These are phyloP conservation scores for Colletotrichum paranaense DNA, from an alignment of 2,329 filamentous ascomycete species.

Conservation along the genomic window DNA sequence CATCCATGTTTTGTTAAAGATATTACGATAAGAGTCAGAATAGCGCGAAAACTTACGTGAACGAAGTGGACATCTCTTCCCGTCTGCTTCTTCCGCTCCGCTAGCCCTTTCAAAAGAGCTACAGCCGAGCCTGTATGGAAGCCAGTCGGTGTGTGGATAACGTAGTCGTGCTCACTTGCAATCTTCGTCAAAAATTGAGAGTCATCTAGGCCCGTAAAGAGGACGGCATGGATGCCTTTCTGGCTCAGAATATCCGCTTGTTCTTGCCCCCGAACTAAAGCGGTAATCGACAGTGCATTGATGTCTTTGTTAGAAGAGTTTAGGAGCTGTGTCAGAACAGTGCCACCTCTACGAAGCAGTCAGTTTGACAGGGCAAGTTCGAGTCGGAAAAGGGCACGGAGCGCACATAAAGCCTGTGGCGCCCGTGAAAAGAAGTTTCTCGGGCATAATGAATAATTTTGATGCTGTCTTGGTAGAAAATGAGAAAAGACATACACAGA, in stretches of 20 bases:
- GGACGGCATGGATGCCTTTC: slow-evolving; percentile 28
- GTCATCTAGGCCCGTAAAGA: slow-evolving; percentile 38
- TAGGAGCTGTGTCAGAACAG: slow-evolving; percentile 39
- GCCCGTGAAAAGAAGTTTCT: slow-evolving; percentile 40
- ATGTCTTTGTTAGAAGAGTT: slow-evolving; percentile 37
- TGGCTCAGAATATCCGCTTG: slow-evolving; percentile 39
- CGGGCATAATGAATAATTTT: background rate
- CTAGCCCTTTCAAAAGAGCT: slow-evolving; percentile 56
- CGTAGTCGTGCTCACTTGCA: slow-evolving; percentile 45
- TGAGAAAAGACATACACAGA: too few relatives aligned
- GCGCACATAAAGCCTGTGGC: slow-evolving; percentile 43
- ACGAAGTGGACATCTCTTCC: slow-evolving; percentile 51
- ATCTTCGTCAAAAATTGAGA: slow-evolving; percentile 34
- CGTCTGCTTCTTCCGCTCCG: slow-evolving; percentile 47
- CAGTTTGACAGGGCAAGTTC: background rate
- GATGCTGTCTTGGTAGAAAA: too few relatives aligned
- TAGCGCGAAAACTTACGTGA: slow-evolving; percentile 42
- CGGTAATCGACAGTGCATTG: slow-evolving; percentile 37
- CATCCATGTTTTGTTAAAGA: background rate
- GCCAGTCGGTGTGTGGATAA: slow-evolving; percentile 56
- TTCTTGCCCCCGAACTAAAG: slow-evolving; percentile 42
- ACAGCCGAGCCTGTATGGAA: slow-evolving; percentile 50
- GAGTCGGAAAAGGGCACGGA: background rate
- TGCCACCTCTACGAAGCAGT: slow-evolving; percentile 40
- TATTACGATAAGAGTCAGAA: too few relatives aligned